A percentile compares a stretch with the other conserved stretches of the same genome.
Conservation (phyloP, 1,284 basidiomycete genomes). For the Melampsora americana region DNA sequence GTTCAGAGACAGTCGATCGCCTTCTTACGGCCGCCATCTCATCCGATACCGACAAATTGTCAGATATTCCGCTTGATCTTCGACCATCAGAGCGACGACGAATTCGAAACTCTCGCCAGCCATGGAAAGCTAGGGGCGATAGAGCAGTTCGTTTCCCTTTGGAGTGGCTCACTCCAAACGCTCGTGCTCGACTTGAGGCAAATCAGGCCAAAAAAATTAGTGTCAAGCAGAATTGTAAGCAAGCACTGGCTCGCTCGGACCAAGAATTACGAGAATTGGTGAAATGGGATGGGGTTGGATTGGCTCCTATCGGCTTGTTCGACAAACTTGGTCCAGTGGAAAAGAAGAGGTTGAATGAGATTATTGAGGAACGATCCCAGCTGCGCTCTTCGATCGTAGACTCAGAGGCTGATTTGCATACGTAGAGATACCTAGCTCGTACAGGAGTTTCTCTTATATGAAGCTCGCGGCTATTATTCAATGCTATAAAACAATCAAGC, state of each 20-base stretch:
- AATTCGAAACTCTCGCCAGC: conserved; percentile 6
- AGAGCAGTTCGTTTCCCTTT: conserved; percentile 12
- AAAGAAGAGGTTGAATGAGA: neutral
- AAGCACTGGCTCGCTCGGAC: neutral
- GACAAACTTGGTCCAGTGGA: neutral
- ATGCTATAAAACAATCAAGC: no score
- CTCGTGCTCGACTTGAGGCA: neutral
- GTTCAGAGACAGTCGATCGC: conserved; percentile 29
- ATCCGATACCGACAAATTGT: conserved; percentile 13
- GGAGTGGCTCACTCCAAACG: conserved; percentile 14
- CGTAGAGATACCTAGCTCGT: neutral
- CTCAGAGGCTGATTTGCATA: neutral
- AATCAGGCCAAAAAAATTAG: neutral
- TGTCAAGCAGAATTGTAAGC: neutral
- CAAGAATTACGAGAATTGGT: neutral
- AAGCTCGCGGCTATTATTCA: no score
- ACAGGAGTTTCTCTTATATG: no score
- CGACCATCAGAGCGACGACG: neutral
- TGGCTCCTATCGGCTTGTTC: conserved; percentile 19
- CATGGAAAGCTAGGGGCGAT: neutral
- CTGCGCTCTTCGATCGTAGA: neutral
- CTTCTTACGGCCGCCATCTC: conserved; percentile 13
- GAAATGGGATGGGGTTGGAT: conserved; percentile 15
- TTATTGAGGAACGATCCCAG: neutral
- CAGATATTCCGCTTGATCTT: conserved; percentile 21